A percentile compares a stretch with the other conserved stretches of the same genome.
phyloP scores from a whole-genome alignment of 2,329 filamentous ascomycete species.

The Xylariales sp. region DNA sequence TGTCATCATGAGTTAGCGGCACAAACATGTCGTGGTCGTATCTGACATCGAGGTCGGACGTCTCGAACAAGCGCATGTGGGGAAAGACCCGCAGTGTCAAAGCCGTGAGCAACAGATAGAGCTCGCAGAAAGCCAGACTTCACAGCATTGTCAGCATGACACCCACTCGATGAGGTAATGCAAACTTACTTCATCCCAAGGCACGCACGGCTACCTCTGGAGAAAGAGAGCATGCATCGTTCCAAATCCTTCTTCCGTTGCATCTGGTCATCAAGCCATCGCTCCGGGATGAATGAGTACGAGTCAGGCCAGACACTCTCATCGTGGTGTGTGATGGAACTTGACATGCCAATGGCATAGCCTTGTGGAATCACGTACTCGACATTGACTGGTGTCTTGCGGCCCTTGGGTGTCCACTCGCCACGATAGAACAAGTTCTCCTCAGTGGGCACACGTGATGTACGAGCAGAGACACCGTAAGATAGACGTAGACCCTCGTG shows the following conservation, averaged over 20 bases:
- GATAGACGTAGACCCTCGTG: slow-evolving; percentile 33
- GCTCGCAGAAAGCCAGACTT: slow-evolving; percentile 26
- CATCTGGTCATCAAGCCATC: slow-evolving; percentile 32
- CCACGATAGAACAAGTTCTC: slow-evolving; percentile 27
- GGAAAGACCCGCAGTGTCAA: slow-evolving; percentile 24
- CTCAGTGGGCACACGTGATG: slow-evolving; percentile 23
- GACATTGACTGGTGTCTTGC: slow-evolving; percentile 9
- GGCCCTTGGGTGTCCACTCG: slow-evolving; percentile 16
- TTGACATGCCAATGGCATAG: slow-evolving; percentile 34
- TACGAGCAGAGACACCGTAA: slow-evolving; percentile 22
- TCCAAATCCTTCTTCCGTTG: slow-evolving; percentile 27
- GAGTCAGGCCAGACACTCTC: slow-evolving; percentile 32
- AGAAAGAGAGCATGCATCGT: slow-evolving; percentile 36
- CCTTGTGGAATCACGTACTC: slow-evolving; percentile 31
- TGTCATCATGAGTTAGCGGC: slow-evolving; percentile 7
- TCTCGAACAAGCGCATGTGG: slow-evolving; percentile 21
- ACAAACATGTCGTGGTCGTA: slow-evolving; percentile 18
- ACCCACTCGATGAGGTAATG: no score
- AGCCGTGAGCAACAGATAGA: slow-evolving; percentile 21
- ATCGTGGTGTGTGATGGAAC: slow-evolving; percentile 34
- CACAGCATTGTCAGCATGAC: background rate
- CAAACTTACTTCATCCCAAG: slow-evolving; percentile 32
- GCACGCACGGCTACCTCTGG: slow-evolving; percentile 36
- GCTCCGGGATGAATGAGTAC: slow-evolving; percentile 33
- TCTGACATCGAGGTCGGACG: slow-evolving; percentile 17